phyloP scores from a whole-genome alignment of 768 basidiomycete species.

The Panellus pusillus region DNA sequence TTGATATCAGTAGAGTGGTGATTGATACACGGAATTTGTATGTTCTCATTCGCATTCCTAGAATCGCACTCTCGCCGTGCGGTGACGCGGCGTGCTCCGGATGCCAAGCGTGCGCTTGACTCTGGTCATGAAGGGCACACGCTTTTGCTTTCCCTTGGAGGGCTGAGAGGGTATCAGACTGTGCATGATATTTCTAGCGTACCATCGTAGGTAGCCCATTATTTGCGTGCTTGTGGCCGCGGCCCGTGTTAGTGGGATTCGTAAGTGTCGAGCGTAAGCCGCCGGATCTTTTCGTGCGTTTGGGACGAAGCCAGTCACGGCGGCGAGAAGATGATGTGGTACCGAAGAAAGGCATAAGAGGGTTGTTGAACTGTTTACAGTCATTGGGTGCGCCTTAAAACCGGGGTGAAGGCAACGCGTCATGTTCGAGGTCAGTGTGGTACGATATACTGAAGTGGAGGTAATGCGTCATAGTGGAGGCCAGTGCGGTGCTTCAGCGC shows the following conservation, averaged over 20 bases:
- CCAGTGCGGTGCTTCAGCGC: too few relatives aligned
- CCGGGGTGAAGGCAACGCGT: too few relatives aligned
- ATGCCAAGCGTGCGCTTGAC: constrained; percentile 54
- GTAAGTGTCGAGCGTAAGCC: not conserved
- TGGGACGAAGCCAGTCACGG: constrained; percentile 10
- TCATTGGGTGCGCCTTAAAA: too few relatives aligned
- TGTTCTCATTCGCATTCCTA: not conserved
- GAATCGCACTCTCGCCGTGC: not conserved
- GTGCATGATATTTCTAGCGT: not conserved
- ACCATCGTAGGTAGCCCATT: constrained; percentile 45
- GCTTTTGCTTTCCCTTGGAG: constrained; percentile 41
- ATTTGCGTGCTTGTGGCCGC: constrained; percentile 44
- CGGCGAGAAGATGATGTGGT: constrained; percentile 4
- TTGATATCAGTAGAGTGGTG: not conserved
- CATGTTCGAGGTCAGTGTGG: too few relatives aligned
- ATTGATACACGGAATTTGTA: not conserved
- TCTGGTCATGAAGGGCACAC: constrained; percentile 50
- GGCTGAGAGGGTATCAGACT: not conserved
- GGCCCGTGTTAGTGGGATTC: constrained; percentile 46
- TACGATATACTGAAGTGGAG: too few relatives aligned
- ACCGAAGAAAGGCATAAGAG: constrained; percentile 12
- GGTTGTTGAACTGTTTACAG: too few relatives aligned
- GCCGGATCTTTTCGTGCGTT: not conserved
- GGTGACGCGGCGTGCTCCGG: constrained; percentile 40
- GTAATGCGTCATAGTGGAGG: too few relatives aligned